These are phyloP conservation scores for Fusarium longipes DNA, from an alignment of 2,329 filamentous ascomycete genomes.

Conservation along the genomic window DNA sequence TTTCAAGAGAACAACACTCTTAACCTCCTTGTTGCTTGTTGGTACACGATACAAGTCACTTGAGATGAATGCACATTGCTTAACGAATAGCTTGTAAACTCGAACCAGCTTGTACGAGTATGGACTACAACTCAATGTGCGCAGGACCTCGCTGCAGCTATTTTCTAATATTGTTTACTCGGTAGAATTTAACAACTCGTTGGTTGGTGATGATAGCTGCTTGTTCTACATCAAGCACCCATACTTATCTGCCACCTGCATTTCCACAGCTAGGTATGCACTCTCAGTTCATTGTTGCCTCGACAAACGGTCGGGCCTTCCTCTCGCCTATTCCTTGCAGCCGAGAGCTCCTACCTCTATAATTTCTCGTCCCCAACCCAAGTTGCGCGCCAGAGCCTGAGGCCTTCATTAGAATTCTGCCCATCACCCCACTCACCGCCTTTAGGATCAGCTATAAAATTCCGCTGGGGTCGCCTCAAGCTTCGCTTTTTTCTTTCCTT, in stretches of 20 bases:
- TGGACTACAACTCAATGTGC: neutral
- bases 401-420: conserved; percentile 43
- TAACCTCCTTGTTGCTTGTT: neutral
- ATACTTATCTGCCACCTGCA: neutral
- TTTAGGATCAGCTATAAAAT: conserved; percentile 37
- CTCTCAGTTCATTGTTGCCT: neutral
- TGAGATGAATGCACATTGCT: neutral
- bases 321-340: neutral
- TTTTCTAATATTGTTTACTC: neutral
- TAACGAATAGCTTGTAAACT: neutral
- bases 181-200: neutral
- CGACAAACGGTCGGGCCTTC: neutral
- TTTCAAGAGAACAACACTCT: too few relatives aligned
- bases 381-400: conserved; percentile 14
- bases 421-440: conserved; percentile 45
- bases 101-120: too few relatives aligned
- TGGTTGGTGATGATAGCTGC: neutral
- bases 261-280: neutral
- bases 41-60: neutral
- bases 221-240: neutral
- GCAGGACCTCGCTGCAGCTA: neutral
- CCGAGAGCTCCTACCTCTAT: conserved; percentile 10
- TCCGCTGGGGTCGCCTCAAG: conserved; percentile 5
- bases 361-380: conserved; percentile 25
- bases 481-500: conserved; percentile 45